A percentile compares a stretch with the other conserved stretches of the same genome.
These are phyloP conservation scores for Isabelozyma gotoi DNA, from an alignment of 805 yeast species.

Conservation along the genomic window DNA sequence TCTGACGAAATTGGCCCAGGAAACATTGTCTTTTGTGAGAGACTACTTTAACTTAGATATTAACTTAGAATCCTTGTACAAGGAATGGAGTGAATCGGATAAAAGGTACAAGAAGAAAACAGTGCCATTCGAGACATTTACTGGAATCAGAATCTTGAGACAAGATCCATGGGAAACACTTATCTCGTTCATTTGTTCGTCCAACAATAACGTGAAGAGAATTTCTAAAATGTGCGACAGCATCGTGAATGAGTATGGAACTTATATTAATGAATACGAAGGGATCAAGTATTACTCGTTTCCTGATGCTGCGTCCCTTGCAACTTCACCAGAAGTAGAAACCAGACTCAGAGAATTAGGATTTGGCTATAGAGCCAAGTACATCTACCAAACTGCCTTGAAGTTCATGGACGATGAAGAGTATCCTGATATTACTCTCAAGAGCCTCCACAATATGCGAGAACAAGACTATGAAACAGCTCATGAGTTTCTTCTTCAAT, in stretches of 20 bases:
- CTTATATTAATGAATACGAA: constrained; percentile 48
- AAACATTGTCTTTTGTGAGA: constrained; percentile 44
- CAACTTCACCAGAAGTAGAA: constrained; percentile 36
- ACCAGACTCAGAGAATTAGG: constrained; percentile 47
- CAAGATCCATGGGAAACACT: constrained; percentile 98
- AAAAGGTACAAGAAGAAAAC: constrained; percentile 36
- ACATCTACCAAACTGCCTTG: constrained; percentile 73
- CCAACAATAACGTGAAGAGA: constrained; percentile 93
- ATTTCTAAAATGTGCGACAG: constrained; percentile 90
- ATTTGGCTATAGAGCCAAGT: constrained; percentile 93
- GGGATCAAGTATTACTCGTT: constrained; percentile 66
- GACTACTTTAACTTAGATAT: constrained; percentile 74
- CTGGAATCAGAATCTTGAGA: constrained; percentile 79
- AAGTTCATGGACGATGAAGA: constrained; percentile 44
- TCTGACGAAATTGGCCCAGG: constrained; percentile 8
- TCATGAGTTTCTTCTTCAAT: constrained; percentile 58
- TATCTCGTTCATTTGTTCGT: constrained; percentile 86
- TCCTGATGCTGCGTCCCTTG: constrained; percentile 62
- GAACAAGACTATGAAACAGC: constrained; percentile 48
- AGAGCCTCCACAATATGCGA: constrained; percentile 44
- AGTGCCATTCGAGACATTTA: constrained; percentile 39
- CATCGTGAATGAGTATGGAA: constrained; percentile 71
- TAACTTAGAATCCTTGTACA: constrained; percentile 52
- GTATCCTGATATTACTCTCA: constrained; percentile 32
- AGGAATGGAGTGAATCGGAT: constrained; percentile 63